Conservation (phyloP, 192 early-diverging fungal genomes). For the Backusella parvicylindrica region DNA sequence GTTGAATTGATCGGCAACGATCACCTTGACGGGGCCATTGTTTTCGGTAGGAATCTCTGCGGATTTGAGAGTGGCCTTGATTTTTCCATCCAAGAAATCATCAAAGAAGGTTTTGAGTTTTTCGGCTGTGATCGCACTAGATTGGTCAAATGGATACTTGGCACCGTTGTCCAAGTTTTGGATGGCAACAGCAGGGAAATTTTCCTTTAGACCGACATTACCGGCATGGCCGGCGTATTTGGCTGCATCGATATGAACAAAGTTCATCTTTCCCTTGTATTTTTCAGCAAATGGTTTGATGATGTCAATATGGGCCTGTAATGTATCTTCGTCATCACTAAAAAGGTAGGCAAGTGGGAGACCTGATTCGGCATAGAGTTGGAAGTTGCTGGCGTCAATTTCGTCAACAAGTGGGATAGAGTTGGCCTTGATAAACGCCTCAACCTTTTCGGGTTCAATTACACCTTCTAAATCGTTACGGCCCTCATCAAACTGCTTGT, state of each 20-base stretch:
- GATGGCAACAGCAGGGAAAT: constrained; percentile 92
- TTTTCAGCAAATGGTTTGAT: constrained; percentile 77
- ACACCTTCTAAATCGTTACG: constrained; percentile 50
- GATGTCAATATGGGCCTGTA: constrained; percentile 46
- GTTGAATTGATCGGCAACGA: constrained; percentile 83
- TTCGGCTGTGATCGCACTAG: constrained; percentile 56
- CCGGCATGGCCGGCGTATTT: constrained; percentile 86
- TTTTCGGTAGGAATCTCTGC: constrained; percentile 78
- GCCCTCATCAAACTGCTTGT: constrained; percentile 91
- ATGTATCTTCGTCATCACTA: constrained; percentile 52
- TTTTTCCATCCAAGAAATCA: constrained; percentile 60
- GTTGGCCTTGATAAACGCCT: constrained; percentile 72
- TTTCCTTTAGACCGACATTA: constrained; percentile 85
- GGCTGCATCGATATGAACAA: constrained; percentile 88
- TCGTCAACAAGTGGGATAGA: constrained; percentile 88
- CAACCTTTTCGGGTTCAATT: constrained; percentile 61
- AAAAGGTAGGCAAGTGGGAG: constrained; percentile 92
- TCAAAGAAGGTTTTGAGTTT: constrained; percentile 59
- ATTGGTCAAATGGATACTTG: constrained; percentile 87
- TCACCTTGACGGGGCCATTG: constrained; percentile 84
- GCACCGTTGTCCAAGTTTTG: constrained; percentile 67
- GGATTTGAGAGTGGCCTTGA: constrained; percentile 80
- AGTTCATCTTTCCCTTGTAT: constrained; percentile 84
- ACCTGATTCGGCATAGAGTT: constrained; percentile 78
- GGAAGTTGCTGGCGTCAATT: constrained; percentile 87